Conservation (phyloP, 2,329 filamentous ascomycete species). For the Pseudocercospora fijiensis region DNA sequence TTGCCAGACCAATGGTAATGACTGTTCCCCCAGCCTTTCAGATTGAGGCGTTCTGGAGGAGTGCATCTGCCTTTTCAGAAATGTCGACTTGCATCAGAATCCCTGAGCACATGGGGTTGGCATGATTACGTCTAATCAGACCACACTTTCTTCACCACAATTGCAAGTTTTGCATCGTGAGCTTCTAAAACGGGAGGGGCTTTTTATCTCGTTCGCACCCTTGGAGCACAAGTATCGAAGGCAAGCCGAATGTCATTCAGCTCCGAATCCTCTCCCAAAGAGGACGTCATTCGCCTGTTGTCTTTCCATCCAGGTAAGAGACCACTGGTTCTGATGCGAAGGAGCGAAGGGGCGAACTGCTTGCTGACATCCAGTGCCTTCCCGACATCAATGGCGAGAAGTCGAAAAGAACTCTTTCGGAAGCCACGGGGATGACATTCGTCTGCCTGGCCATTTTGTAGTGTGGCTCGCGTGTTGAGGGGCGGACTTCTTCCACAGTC, state of each 20-base stretch:
- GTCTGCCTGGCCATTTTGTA: slow-evolving; percentile 32
- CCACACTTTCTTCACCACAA: not conserved
- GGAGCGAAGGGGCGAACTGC: not conserved
- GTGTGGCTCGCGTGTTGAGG: slow-evolving; percentile 45
- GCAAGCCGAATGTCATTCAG: not conserved
- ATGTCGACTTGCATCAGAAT: not conserved
- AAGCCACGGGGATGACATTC: slow-evolving; percentile 22
- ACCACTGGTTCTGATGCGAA: not conserved
- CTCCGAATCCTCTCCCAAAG: slow-evolving; percentile 1
- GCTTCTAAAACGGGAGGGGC: not conserved
- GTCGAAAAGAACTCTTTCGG: not conserved
- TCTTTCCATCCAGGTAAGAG: slow-evolving; percentile 19
- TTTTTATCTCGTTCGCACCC: not conserved
- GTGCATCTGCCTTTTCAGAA: not conserved
- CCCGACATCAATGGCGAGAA: slow-evolving; percentile 6
- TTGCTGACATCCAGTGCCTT: slow-evolving; percentile 3
- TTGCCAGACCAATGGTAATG: not conserved
- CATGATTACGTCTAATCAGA: not conserved
- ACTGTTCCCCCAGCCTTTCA: not conserved
- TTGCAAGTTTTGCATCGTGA: not conserved
- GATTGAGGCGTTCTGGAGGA: not conserved
- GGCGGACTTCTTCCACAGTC: slow-evolving; percentile 43
- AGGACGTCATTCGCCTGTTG: slow-evolving; percentile 10
- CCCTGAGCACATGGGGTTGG: not conserved
- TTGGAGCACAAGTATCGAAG: not conserved